These are phyloP conservation scores for Phyllosticta paracitricarpa DNA, from an alignment of 2,329 filamentous ascomycete species.

Conservation along the genomic window DNA sequence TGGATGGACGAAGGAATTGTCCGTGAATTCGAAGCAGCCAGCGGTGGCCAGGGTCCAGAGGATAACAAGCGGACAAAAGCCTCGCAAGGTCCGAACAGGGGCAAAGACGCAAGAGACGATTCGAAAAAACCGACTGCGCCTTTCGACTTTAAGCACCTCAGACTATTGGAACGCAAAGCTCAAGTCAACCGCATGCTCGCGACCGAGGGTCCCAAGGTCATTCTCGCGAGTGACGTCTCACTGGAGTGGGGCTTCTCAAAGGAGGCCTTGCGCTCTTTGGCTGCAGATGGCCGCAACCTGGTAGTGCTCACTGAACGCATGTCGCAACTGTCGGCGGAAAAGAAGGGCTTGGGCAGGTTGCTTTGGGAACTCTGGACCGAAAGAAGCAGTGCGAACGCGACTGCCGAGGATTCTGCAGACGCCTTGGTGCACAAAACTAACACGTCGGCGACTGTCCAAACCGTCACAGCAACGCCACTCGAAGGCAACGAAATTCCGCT, in stretches of 20 bases:
- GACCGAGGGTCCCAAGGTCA: constrained; percentile 54
- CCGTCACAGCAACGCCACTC: constrained; percentile 49
- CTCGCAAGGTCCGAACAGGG: constrained; percentile 29
- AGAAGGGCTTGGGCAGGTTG: constrained; percentile 51
- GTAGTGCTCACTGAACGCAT: constrained; percentile 77
- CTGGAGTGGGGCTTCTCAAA: constrained; percentile 94
- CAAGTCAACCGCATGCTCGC: constrained; percentile 63
- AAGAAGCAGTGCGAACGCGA: constrained; percentile 17
- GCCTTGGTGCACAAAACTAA: constrained; percentile 57
- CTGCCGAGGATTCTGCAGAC: constrained; percentile 40
- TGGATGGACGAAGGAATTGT: constrained; percentile 99
- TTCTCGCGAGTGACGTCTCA: constrained; percentile 81
- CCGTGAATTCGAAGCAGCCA: constrained; percentile 73
- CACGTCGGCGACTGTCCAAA: constrained; percentile 20
- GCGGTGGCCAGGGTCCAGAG: constrained; percentile 20
- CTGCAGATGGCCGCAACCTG: constrained; percentile 68
- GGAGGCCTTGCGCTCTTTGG: constrained; percentile 64
- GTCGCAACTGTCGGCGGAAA: constrained; percentile 27
- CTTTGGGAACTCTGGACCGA: constrained; percentile 54
- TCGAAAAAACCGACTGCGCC: constrained; percentile 53
- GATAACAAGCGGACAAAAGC: constrained; percentile 22
- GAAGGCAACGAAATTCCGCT: constrained; percentile 66
- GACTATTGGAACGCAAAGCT: constrained; percentile 69
- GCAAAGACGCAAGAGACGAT: constrained; percentile 26
- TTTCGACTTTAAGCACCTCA: constrained; percentile 82